A percentile compares a stretch with the other conserved stretches of the same genome.
Conservation (phyloP, 2,329 filamentous ascomycete species). For the Elsinoe arachidis region DNA sequence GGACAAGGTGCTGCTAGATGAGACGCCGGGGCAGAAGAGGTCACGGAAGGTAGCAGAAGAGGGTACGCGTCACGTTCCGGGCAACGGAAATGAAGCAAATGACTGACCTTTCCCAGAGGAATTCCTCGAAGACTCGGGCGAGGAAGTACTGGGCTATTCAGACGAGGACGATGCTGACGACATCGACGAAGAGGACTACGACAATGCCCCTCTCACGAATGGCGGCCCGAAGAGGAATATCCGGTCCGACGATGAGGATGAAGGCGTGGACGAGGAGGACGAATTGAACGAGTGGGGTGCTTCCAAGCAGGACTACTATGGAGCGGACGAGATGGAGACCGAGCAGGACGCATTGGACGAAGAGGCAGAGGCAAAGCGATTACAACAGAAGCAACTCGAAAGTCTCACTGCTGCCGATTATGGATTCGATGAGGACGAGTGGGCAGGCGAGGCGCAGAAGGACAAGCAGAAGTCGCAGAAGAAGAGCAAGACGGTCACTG, state of each 20-base stretch:
- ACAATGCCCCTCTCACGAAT: constrained; percentile 21
- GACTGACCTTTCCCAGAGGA: constrained; percentile 38
- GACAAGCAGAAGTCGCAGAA: constrained; percentile 40
- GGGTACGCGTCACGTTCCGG: background rate
- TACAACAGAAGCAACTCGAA: constrained; percentile 85
- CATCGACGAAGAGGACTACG: constrained; percentile 38
- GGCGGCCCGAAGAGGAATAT: constrained; percentile 27
- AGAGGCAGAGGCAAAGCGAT: constrained; percentile 75
- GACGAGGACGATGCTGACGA: constrained; percentile 44
- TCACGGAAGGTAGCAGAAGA: constrained; percentile 60
- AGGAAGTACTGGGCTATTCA: constrained; percentile 52
- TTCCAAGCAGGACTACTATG: constrained; percentile 84
- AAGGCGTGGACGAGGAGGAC: constrained; percentile 47
- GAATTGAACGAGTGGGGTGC: constrained; percentile 72
- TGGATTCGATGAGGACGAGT: constrained; percentile 82
- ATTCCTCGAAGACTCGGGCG: constrained; percentile 50
- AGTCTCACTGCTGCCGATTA: constrained; percentile 90
- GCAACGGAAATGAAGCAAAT: background rate
- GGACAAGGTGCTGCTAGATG: constrained; percentile 79
- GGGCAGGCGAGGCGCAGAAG: constrained; percentile 47
- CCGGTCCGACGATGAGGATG: constrained; percentile 21
- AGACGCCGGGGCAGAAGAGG: constrained; percentile 70
- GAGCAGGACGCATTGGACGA: constrained; percentile 76
- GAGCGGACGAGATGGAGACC: constrained; percentile 68
- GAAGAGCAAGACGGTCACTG: constrained; percentile 54